Evolutionary conservation across 805 yeast species (phyloP), one percentile per base, ranked within the genome.

Genomic region (Saccharomycodes ludwigii): DNA sequence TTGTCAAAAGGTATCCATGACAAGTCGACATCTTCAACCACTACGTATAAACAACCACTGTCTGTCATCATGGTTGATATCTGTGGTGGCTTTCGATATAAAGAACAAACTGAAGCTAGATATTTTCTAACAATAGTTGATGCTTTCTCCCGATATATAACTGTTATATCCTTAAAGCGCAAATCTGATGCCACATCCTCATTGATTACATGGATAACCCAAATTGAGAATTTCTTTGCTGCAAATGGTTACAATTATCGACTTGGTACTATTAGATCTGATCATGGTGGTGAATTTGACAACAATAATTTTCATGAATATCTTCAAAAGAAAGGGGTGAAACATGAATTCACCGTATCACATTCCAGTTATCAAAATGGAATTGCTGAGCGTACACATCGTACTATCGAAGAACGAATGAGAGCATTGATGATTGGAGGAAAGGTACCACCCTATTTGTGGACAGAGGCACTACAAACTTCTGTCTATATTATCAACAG

Each of bases 331-430:
- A 24, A 33, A 14, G 39, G 37, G 3, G 37, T 40, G 17, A 10
- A n/a, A 14, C 41, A 40, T 31, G 34, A 40, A 28, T 14, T 37
- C 3, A 40, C 41, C 15, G 32, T 37, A 6, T 33, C 41, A 1
- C 23, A 39, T 21, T 18, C n/a, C n/a, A 37, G 36, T 29, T 37
- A 23, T 24, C 39, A 37, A 29, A 41, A 43, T 19, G 48, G 44
- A 14, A 37, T 18, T 22, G 42, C 28, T 21, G 46, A 41, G 24
- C 27, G 44, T 13, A 35, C 41, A 13, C 34, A 31, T 26, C 28
- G 38, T 4, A 21, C 43, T n/a, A 31, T 43, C 30, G 22, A 34
- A 30, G 41, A 36, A 5, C 29, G 16, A 19, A 15, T 38, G 4
- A 21, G 36, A 2, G 22, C 34, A 10, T 14, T 41, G 9, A 18